Evolutionary conservation across 1,284 basidiomycete species (phyloP).

Genomic region (Sanghuangporus sanghuang): DNA sequence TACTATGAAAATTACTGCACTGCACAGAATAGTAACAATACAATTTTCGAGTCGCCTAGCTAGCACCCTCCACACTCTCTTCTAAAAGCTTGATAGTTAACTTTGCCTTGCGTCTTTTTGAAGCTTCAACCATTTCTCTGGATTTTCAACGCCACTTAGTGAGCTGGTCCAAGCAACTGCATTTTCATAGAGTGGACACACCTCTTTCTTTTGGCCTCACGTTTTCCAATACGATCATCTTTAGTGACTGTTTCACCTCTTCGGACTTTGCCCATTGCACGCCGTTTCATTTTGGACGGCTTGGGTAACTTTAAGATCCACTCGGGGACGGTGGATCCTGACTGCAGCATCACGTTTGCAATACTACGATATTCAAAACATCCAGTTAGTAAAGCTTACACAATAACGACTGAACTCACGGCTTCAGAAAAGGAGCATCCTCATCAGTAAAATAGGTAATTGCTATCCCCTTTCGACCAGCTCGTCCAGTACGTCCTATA

Average conservation of each 20-base stretch:
- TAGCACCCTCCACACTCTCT: background rate
- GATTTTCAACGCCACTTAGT: background rate
- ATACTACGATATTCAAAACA: conserved; percentile 48
- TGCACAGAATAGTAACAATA: too few relatives aligned
- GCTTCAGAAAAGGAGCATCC: conserved; percentile 87
- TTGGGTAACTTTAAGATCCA: conserved; percentile 88
- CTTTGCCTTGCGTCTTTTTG: conserved; percentile 49
- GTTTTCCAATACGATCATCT: conserved; percentile 67
- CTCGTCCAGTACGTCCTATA: conserved; percentile 86
- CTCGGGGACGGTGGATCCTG: conserved; percentile 83
- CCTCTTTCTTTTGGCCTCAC: conserved; percentile 72
- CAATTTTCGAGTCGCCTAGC: background rate
- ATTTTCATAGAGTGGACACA: conserved; percentile 21
- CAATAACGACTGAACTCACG: conserved; percentile 45
- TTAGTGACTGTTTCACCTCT: conserved; percentile 72
- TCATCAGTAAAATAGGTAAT: conserved; percentile 96
- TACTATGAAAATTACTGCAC: too few relatives aligned
- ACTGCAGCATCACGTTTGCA: conserved; percentile 90
- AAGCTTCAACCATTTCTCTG: conserved; percentile 73
- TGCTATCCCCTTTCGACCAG: conserved; percentile 86
- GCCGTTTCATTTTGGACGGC: conserved; percentile 84
- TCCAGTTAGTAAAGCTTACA: conserved; percentile 7
- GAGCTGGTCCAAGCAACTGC: background rate
- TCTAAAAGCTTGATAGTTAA: background rate
- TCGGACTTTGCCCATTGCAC: conserved; percentile 79